Evolutionary conservation across 176 grass and related monocot genomes (phyloP).

Genomic region (Bromus sterilis): DNA sequence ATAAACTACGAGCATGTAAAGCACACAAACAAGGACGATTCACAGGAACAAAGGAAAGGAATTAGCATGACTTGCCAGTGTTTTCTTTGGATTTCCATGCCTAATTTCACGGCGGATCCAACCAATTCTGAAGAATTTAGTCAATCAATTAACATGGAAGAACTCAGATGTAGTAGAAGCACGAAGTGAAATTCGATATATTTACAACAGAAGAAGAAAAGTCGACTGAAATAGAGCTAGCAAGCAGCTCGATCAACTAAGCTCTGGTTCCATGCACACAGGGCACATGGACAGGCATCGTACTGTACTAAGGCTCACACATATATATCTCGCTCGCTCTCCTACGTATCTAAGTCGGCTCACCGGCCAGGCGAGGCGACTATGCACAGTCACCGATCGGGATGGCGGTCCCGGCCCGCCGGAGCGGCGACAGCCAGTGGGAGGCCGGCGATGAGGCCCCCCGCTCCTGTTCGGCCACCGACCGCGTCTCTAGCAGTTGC

Average conservation of each 20-base stretch:
- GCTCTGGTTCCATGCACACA: conserved; percentile 26
- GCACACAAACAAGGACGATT: no score
- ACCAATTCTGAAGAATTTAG: neutral
- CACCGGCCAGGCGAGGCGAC: neutral
- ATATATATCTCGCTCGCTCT: neutral
- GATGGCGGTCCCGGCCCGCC: conserved; percentile 34
- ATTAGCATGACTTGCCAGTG: neutral
- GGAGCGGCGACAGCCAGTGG: conserved; percentile 44
- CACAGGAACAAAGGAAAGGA: no score
- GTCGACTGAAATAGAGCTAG: neutral
- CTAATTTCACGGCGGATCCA: neutral
- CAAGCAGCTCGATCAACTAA: neutral
- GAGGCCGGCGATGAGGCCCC: conserved; percentile 13
- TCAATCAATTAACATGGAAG: neutral
- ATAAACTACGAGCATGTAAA: no score
- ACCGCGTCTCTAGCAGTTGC: conserved; percentile 39
- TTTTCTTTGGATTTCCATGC: neutral
- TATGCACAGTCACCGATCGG: neutral
- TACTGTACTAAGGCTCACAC: neutral
- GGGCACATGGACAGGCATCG: conserved; percentile 44
- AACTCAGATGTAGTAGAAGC: neutral
- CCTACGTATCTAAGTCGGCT: neutral
- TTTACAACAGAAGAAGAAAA: conserved; percentile 1
- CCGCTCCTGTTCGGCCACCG: neutral
- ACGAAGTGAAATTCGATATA: neutral